phyloP scores from a whole-genome alignment of 805 yeast species.

The Teunomyces barrocoloradensis region DNA sequence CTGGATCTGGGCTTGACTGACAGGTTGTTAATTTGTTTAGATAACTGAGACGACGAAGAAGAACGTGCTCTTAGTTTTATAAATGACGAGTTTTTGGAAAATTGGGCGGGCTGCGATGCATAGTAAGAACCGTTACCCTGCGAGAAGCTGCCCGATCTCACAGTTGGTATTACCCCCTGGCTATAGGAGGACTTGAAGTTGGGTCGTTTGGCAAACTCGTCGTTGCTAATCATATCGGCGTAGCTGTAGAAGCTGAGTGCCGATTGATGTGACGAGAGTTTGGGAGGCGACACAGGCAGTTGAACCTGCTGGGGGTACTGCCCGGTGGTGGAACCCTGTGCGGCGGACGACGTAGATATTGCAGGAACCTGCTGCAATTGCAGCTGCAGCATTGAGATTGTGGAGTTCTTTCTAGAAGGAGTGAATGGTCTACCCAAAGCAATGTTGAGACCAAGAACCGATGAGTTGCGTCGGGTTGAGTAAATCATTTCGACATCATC shows the following conservation, averaged over 20 bases:
- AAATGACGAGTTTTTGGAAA: constrained; percentile 9
- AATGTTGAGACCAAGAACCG: constrained; percentile 47
- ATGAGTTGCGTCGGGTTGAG: constrained; percentile 52
- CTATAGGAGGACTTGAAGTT: constrained; percentile 40
- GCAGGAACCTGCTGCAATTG: constrained; percentile 8
- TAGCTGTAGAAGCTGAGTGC: constrained; percentile 63
- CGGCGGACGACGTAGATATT: neutral
- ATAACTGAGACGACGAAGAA: constrained; percentile 19
- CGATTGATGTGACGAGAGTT: constrained; percentile 32
- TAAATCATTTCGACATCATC: constrained; percentile 72
- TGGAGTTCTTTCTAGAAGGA: constrained; percentile 40
- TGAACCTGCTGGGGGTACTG: constrained; percentile 12
- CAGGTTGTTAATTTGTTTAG: constrained; percentile 17
- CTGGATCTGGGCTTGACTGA: constrained; percentile 2
- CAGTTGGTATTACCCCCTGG: constrained; percentile 27
- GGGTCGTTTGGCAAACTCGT: constrained; percentile 65
- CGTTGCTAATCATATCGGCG: constrained; percentile 75
- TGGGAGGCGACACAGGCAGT: constrained; percentile 41
- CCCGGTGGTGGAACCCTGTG: no score
- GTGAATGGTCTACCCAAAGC: constrained; percentile 45
- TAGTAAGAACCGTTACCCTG: neutral
- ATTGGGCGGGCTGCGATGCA: constrained; percentile 6
- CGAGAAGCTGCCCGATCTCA: constrained; percentile 3
- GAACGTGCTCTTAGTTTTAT: constrained; percentile 9
- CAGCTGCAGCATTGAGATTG: constrained; percentile 19